A percentile compares a stretch with the other conserved stretches of the same genome.
phyloP scores from a whole-genome alignment of 768 basidiomycete species.

The Leccinum rimulosum region DNA sequence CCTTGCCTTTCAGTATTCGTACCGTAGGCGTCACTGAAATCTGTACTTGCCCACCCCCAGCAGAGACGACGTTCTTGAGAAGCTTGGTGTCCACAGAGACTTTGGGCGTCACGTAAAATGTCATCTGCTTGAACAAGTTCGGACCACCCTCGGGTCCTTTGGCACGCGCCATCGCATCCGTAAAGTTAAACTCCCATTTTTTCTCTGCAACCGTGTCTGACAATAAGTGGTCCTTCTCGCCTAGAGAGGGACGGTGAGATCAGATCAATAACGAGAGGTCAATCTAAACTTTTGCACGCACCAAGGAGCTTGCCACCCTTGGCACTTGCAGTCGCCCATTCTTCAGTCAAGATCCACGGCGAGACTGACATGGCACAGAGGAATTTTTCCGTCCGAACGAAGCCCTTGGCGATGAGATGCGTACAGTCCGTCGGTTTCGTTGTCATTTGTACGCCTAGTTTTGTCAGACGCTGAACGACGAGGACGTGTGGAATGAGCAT shows the following conservation, averaged over 20 bases:
- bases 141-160: conserved; percentile 40
- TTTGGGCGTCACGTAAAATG: conserved; percentile 73
- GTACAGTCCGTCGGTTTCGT: conserved; percentile 68
- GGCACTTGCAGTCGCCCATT: conserved; percentile 68
- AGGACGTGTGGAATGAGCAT: neutral
- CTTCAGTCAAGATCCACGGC: conserved; percentile 58
- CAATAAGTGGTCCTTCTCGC: conserved; percentile 58
- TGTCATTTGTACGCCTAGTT: conserved; percentile 66
- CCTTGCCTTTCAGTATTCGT: conserved; percentile 50
- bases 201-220: conserved; percentile 60
- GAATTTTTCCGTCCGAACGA: conserved; percentile 88
- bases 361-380: conserved; percentile 68
- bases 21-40: conserved; percentile 47
- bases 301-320: conserved; percentile 58
- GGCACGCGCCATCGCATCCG: conserved; percentile 58
- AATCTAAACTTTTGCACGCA: conserved; percentile 35
- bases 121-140: conserved; percentile 59
- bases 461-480: conserved; percentile 48
- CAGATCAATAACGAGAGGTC: neutral
- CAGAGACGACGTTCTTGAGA: conserved; percentile 65
- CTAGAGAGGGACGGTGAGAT: conserved; percentile 36
- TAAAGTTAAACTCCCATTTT: conserved; percentile 65
- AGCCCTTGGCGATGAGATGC: conserved; percentile 65
- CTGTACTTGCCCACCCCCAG: conserved; percentile 72
- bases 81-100: conserved; percentile 57